These are phyloP conservation scores for Grammothele lineata DNA, from an alignment of 768 basidiomycete genomes.

Conservation along the genomic window DNA sequence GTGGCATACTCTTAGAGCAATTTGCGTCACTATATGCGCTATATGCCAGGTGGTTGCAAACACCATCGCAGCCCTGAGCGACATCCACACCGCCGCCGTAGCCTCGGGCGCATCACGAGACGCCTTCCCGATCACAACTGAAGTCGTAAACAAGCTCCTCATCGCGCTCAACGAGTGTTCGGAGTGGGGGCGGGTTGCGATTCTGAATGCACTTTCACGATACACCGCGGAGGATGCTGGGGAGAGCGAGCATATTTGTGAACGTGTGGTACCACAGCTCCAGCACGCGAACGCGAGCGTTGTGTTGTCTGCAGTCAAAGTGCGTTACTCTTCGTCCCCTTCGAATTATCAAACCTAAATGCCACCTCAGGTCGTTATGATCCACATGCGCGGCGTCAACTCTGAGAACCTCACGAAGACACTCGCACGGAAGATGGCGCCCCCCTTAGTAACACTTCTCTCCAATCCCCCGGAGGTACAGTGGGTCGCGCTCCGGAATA, in stretches of 20 bases:
- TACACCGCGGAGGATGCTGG: constrained; percentile 84
- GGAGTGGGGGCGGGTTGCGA: constrained; percentile 97
- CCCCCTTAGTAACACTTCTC: constrained; percentile 90
- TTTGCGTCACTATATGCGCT: no score
- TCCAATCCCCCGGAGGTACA: constrained; percentile 97
- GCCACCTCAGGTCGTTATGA: constrained; percentile 89
- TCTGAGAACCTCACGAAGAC: constrained; percentile 83
- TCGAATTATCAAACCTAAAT: no score
- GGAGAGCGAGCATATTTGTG: constrained; percentile 98
- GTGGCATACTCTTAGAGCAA: constrained; percentile 23
- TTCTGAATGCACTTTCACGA: constrained; percentile 80
- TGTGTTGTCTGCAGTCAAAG: constrained; percentile 95
- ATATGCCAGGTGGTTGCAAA: constrained; percentile 99
- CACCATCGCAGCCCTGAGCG: constrained; percentile 87
- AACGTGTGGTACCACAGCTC: constrained; percentile 96
- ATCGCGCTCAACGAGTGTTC: constrained; percentile 97
- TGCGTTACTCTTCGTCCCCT: constrained; percentile 24
- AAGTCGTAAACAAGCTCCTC: constrained; percentile 82
- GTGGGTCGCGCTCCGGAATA: constrained; percentile 96
- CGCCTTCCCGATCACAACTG: constrained; percentile 77
- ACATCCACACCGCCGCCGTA: constrained; percentile 79
- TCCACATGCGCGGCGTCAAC: constrained; percentile 82
- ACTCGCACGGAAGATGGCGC: constrained; percentile 94
- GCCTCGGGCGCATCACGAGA: constrained; percentile 56
- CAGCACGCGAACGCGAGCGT: constrained; percentile 97